Conservation (phyloP, 2,329 filamentous ascomycete genomes). For the Aspergillus fumigatiaffinis region DNA sequence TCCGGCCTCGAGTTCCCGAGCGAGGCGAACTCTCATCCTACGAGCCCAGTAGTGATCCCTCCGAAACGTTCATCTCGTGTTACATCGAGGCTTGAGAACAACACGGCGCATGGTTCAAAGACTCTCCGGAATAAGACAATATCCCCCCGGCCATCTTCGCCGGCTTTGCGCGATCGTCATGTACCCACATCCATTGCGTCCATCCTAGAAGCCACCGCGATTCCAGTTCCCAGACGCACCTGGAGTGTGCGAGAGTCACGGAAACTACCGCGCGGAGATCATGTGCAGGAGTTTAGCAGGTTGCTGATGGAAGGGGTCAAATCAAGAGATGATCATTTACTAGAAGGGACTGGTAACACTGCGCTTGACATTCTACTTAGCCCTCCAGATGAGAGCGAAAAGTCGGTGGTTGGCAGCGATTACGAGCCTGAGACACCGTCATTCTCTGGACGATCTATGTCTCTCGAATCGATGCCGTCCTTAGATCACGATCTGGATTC, state of each 20-base stretch:
- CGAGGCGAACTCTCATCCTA: slow-evolving; percentile 11
- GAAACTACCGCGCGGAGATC: slow-evolving; percentile 38
- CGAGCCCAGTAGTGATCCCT: slow-evolving; percentile 34
- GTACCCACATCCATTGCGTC: slow-evolving; percentile 55
- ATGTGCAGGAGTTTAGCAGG: slow-evolving; percentile 51
- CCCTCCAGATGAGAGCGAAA: slow-evolving; percentile 45
- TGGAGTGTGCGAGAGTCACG: slow-evolving; percentile 37
- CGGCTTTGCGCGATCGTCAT: slow-evolving; percentile 35
- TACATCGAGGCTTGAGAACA: slow-evolving; percentile 14
- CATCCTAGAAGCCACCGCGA: slow-evolving; percentile 56
- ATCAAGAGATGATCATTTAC: slow-evolving; percentile 47
- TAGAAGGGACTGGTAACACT: slow-evolving; percentile 41
- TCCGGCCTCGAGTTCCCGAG: slow-evolving; percentile 14
- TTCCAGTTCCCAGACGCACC: slow-evolving; percentile 49
- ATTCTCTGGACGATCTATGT: slow-evolving; percentile 49
- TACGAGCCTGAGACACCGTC: slow-evolving; percentile 41
- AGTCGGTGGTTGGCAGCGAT: slow-evolving; percentile 39
- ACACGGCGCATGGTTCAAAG: slow-evolving; percentile 14
- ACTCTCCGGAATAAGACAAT: slow-evolving; percentile 16
- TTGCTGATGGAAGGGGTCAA: slow-evolving; percentile 51
- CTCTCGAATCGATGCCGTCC: slow-evolving; percentile 56
- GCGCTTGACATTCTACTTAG: slow-evolving; percentile 55
- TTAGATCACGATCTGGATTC: slow-evolving; percentile 49
- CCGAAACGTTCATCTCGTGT: slow-evolving; percentile 27
- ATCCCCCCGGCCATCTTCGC: slow-evolving; percentile 24